Evolutionary conservation across 2,329 filamentous ascomycete species (phyloP), one percentile per base, ranked within the genome.

Genomic region (Hymenoscyphus fructigenus): DNA sequence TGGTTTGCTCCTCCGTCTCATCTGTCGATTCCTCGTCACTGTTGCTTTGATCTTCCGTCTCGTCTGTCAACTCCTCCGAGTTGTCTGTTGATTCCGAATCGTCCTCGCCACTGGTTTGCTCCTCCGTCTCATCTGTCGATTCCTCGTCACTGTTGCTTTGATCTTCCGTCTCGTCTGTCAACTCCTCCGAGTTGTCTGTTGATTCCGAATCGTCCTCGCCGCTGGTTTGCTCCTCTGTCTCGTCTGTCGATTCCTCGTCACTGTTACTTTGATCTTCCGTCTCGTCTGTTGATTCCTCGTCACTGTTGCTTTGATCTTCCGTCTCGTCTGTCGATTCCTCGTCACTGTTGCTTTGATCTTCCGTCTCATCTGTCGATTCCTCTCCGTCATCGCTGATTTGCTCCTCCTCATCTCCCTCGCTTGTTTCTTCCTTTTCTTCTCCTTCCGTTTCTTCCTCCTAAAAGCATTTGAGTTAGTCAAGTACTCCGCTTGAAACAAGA

Each of bases 351-450:
- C 5, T 29, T 29, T 29, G 28, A 3, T 29, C 28, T 29, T 29
- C 28, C 1, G 28, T 32, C 15, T 29, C 20, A 34, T 59, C 23
- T 62, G 60, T 34, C 44, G 10, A n/a, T 9, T 60, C 59, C 5
- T 5, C 10, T 3, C 47, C 36, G 32, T 20, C 28, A 60, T 60
- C 57, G 15, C 59, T 34, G 2, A 14, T 20, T 5, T 59, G 26
- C 5, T 61, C 61, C 5, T 61, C 61, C 15, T 59, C 59, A 56
- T 67, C 65, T 7, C 58, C 60, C 15, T 62, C 50, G 15, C 55
- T 17, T 2, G n/a, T 29, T 2, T 57, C 44, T 5, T 57, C 41
- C 5, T 64, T 57, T 23, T 65, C 62, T 14, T 57, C 65, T 15
- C n/a, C n/a, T n/a, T n/a, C n/a, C n/a, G n/a, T 29, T 2, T 57